phyloP scores from a whole-genome alignment of 2,329 filamentous ascomycete species.

The Penicillium palitans region DNA sequence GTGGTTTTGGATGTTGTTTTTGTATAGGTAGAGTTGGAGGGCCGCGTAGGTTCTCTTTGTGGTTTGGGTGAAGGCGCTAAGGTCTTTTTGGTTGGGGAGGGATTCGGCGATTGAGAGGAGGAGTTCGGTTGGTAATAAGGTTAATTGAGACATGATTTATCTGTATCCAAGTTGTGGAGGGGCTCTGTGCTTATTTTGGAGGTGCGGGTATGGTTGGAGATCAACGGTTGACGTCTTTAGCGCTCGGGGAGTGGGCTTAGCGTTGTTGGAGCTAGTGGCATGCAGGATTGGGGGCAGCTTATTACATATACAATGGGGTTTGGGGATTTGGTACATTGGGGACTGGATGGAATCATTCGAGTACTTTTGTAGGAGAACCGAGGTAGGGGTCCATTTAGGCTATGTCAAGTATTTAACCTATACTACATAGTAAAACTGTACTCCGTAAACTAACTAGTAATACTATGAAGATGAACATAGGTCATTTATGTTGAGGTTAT shows the following conservation, averaged over 20 bases:
- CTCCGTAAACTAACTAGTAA: not conserved
- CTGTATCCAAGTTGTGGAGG: not conserved
- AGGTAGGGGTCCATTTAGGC: not conserved
- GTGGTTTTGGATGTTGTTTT: not conserved
- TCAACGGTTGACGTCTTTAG: not conserved
- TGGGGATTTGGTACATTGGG: not conserved
- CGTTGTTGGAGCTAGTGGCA: not conserved
- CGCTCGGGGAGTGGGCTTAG: not conserved
- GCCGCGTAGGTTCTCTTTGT: not conserved
- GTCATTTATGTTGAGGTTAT: not conserved
- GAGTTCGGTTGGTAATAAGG: not conserved
- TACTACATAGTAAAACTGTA: not conserved
- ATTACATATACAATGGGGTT: not conserved
- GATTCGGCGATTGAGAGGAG: not conserved
- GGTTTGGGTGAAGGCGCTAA: not conserved
- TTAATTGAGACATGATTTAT: not conserved
- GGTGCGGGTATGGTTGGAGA: not conserved
- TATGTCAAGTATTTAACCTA: not conserved
- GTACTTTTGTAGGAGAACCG: not conserved
- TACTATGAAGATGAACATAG: not conserved
- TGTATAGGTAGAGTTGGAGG: not conserved
- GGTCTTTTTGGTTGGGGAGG: not conserved
- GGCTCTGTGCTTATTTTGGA: not conserved
- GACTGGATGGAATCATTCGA: not conserved
- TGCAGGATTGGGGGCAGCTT: not conserved